Conservation (phyloP, 805 yeast genomes). For the Starmerella bacillaris region DNA sequence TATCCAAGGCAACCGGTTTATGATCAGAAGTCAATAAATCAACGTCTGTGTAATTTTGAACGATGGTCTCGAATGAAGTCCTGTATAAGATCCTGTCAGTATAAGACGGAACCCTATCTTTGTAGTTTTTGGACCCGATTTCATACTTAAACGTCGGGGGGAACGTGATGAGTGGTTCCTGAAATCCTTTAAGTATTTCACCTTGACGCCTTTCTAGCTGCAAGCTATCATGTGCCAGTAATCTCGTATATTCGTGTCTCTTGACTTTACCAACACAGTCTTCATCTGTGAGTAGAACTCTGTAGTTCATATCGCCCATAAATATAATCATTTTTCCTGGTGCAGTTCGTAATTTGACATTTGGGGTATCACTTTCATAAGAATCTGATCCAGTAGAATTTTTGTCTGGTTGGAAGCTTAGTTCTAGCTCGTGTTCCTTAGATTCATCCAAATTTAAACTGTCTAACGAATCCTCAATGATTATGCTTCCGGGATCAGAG, state of each 20-base stretch:
- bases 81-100: slow-evolving; percentile 38
- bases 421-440: background rate
- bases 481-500: background rate
- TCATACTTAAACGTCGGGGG: slow-evolving; percentile 38
- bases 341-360: background rate
- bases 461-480: background rate
- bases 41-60: slow-evolving; percentile 15
- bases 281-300: slow-evolving; percentile 29
- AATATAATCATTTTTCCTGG: slow-evolving; percentile 20
- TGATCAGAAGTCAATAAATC: slow-evolving; percentile 33
- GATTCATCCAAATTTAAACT: background rate
- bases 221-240: slow-evolving; percentile 32
- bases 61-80: slow-evolving; percentile 13
- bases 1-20: slow-evolving; percentile 33
- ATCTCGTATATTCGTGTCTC: slow-evolving; percentile 20
- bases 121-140: slow-evolving; percentile 16
- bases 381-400: no score
- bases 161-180: slow-evolving; percentile 32
- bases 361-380: background rate
- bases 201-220: slow-evolving; percentile 22
- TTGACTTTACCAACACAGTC: slow-evolving; percentile 21
- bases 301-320: slow-evolving; percentile 40
- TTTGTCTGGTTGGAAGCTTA: background rate
- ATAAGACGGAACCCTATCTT: slow-evolving; percentile 35
- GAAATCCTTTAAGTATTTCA: slow-evolving; percentile 28